Evolutionary conservation across 139 green algal species (phyloP).

Genomic region (Gonium pectorale): DNA sequence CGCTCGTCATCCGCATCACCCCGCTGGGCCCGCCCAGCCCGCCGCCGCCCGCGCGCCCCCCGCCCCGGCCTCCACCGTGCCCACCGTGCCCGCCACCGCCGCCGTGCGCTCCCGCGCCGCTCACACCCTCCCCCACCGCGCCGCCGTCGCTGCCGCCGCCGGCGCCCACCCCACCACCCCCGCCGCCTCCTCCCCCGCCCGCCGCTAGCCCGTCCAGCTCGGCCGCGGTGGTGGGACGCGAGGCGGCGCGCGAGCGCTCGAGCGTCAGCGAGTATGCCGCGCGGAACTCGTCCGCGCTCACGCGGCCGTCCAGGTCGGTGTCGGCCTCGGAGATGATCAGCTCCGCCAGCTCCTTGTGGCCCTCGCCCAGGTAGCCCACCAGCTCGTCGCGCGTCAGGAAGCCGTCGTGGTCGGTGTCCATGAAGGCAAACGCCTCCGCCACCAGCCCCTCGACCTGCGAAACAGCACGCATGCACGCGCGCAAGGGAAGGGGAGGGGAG

Average conservation of each 20-base stretch:
- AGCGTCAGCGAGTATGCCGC: slow-evolving; percentile 12
- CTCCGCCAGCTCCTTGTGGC: slow-evolving; percentile 18
- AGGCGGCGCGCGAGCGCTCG: neutral
- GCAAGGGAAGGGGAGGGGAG: no score
- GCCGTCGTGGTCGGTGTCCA: slow-evolving; percentile 29
- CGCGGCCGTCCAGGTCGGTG: slow-evolving; percentile 5
- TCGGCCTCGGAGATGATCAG: slow-evolving; percentile 21
- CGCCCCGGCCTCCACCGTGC: neutral
- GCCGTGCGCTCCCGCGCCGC: neutral
- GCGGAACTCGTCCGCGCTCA: slow-evolving; percentile 7
- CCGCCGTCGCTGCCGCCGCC: no score
- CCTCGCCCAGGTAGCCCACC: slow-evolving; percentile 24
- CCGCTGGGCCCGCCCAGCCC: neutral
- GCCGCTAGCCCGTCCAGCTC: no score
- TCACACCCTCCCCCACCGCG: neutral
- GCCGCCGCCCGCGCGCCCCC: neutral
- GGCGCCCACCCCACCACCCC: no score
- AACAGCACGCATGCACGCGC: no score
- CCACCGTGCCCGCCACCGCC: neutral
- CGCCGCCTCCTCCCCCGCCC: neutral
- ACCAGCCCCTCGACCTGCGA: slow-evolving; percentile 17
- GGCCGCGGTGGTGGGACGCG: neutral
- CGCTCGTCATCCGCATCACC: slow-evolving; percentile 34
- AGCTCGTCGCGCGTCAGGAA: slow-evolving; percentile 10
- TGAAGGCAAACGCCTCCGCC: slow-evolving; percentile 36